These are phyloP conservation scores for Neodidymelliopsis sp. DNA, from an alignment of 2,329 filamentous ascomycete genomes.

Conservation along the genomic window DNA sequence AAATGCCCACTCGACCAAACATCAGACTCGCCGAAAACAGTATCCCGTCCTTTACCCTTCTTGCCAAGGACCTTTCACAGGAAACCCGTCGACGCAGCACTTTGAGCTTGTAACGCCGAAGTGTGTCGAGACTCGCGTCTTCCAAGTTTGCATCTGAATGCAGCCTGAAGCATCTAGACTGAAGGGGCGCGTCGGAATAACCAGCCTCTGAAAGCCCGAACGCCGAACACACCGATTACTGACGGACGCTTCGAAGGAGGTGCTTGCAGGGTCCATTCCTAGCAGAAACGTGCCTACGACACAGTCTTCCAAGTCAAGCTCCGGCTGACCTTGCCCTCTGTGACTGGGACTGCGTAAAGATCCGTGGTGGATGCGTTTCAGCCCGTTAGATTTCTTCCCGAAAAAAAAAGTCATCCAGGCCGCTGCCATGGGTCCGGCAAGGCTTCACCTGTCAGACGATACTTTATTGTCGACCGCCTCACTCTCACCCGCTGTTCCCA, in stretches of 20 bases:
- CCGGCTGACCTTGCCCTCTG: constrained; percentile 2
- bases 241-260: neutral
- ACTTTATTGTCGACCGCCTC: constrained; percentile 1
- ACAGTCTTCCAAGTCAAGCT: constrained; percentile 1
- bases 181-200: neutral
- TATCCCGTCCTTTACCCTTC: constrained; percentile 2
- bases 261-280: constrained; percentile 8
- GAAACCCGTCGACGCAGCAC: neutral
- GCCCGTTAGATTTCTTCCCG: constrained; percentile 1
- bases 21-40: neutral
- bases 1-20: constrained; percentile 5
- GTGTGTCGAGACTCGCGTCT: constrained; percentile 11
- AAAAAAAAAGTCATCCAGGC: neutral
- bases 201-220: constrained; percentile 1
- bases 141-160: neutral
- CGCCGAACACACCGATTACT: constrained; percentile 1
- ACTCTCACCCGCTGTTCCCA: no score
- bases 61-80: constrained; percentile 2
- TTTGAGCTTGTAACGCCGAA: neutral
- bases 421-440: neutral
- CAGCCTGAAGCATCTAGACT: constrained; percentile 12
- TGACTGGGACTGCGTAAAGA: constrained; percentile 9
- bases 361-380: constrained; percentile 5
- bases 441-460: constrained; percentile 11
- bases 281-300: constrained; percentile 6